These are phyloP conservation scores for Sphaceloma murrayae DNA, from an alignment of 2,329 filamentous ascomycete species.

Conservation along the genomic window DNA sequence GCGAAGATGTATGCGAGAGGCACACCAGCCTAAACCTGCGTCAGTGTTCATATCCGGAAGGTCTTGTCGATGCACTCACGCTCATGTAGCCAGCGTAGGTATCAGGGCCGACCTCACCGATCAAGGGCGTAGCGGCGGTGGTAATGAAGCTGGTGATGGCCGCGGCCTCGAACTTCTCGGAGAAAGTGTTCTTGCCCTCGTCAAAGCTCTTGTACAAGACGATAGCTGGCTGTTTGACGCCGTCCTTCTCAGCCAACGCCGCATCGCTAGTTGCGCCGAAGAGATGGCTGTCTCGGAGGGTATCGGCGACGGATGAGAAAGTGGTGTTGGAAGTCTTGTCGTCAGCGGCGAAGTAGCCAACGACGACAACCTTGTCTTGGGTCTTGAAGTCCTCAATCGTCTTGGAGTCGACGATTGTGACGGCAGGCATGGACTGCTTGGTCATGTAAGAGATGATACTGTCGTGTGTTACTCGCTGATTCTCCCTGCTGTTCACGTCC, in stretches of 20 bases:
- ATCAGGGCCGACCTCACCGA: constrained; percentile 93
- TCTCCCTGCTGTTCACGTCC: constrained; percentile 22
- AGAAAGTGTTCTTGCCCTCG: constrained; percentile 82
- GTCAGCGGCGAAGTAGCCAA: constrained; percentile 73
- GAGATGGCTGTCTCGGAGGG: constrained; percentile 82
- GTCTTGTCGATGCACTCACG: constrained; percentile 34
- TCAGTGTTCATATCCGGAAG: neutral
- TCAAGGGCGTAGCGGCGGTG: constrained; percentile 73
- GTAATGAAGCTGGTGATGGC: constrained; percentile 76
- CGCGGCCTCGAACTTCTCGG: constrained; percentile 70
- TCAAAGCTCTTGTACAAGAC: constrained; percentile 98
- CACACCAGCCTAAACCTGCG: constrained; percentile 54
- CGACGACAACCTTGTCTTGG: constrained; percentile 88
- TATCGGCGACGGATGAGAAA: constrained; percentile 62
- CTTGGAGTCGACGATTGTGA: constrained; percentile 71
- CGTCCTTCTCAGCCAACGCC: constrained; percentile 77
- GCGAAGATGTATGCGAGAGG: constrained; percentile 37
- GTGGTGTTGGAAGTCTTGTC: constrained; percentile 81
- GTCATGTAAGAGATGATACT: constrained; percentile 81
- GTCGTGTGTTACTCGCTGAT: neutral
- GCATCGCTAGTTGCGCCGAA: constrained; percentile 84
- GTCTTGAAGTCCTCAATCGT: constrained; percentile 94
- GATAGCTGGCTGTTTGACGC: constrained; percentile 73
- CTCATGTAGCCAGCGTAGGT: constrained; percentile 95
- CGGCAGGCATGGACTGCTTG: constrained; percentile 91